Evolutionary conservation across 805 yeast species (phyloP).

Genomic region (Komagataella ulmi): DNA sequence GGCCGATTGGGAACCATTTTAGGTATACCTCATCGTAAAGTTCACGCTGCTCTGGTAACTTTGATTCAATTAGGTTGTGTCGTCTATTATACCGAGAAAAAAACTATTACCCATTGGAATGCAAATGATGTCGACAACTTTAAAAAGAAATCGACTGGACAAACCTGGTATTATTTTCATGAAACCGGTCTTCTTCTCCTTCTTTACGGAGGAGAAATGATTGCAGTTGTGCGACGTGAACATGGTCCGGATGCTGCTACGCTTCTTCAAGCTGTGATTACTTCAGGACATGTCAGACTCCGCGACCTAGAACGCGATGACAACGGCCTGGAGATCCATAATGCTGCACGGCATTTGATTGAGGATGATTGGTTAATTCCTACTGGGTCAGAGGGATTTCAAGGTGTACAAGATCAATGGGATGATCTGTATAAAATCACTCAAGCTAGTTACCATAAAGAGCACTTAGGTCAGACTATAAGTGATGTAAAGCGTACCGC

Average conservation of each 20-base stretch:
- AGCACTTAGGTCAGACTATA: neutral
- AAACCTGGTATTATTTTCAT: conserved; percentile 42
- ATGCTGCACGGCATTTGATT: conserved; percentile 29
- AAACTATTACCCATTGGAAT: neutral
- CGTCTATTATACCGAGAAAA: conserved; percentile 33
- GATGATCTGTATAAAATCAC: neutral
- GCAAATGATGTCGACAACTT: conserved; percentile 16
- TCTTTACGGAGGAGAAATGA: conserved; percentile 67
- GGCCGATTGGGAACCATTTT: conserved; percentile 36
- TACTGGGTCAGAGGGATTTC: conserved; percentile 10
- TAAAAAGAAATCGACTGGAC: conserved; percentile 8
- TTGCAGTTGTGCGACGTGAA: conserved; percentile 11
- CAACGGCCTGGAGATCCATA: conserved; percentile 14
- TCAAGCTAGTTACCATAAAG: neutral
- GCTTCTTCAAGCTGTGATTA: conserved; percentile 56
- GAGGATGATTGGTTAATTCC: conserved; percentile 38
- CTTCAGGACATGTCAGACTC: conserved; percentile 52
- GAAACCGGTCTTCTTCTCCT: conserved; percentile 51
- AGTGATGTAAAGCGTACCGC: neutral
- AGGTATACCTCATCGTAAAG: conserved; percentile 30
- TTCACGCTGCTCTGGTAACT: conserved; percentile 59
- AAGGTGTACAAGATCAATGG: neutral
- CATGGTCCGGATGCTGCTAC: conserved; percentile 31
- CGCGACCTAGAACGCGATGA: conserved; percentile 26
- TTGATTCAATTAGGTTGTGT: conserved; percentile 72